Evolutionary conservation across 139 green algal genomes (phyloP).

Genomic region (Volvox reticuliferus): DNA sequence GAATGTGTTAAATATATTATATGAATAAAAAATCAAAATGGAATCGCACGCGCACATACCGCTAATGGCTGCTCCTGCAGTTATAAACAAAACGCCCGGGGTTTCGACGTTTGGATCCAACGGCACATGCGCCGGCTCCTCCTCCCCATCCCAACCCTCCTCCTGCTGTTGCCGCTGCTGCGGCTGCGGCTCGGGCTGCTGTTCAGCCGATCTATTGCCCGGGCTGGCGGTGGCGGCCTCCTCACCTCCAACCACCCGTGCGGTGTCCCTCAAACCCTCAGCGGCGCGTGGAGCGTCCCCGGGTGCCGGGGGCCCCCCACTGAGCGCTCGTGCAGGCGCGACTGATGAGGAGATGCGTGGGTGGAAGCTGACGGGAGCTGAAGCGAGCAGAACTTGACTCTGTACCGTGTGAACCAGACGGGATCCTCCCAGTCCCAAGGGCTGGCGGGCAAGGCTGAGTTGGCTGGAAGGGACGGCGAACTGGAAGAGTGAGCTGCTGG

Average conservation of each 20-base stretch:
- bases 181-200: background rate
- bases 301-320: background rate
- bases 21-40: too few species aligned
- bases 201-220: background rate
- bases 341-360: too few species aligned
- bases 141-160: slow-evolving; percentile 17
- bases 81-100: slow-evolving; percentile 13
- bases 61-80: background rate
- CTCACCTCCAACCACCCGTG: background rate
- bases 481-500: too few species aligned
- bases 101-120: background rate
- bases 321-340: background rate
- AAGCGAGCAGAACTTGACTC: too few species aligned
- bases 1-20: too few species aligned
- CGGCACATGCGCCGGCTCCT: background rate
- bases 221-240: background rate
- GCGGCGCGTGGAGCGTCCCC: background rate
- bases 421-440: too few species aligned
- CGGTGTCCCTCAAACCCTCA: background rate
- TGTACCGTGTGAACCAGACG: too few species aligned
- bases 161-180: background rate
- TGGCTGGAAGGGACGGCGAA: too few species aligned
- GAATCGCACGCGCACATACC: background rate
- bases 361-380: too few species aligned
- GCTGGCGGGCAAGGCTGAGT: too few species aligned